Evolutionary conservation across 345 rosid species (phyloP).

Genomic region (Camelina laxa): DNA sequence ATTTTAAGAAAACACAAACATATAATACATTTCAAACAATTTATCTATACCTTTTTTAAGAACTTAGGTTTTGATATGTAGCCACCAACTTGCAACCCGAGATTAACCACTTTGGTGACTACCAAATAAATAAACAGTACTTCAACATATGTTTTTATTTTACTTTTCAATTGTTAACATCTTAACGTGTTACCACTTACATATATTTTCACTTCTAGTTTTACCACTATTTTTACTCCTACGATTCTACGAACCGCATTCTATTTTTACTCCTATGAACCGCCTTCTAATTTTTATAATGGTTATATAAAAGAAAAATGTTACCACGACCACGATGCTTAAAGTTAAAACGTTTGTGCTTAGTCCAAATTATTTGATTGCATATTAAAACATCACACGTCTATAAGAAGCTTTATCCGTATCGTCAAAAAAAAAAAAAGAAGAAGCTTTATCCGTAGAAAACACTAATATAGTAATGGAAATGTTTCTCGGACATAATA

Average conservation of each 20-base stretch:
- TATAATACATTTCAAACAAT: neutral
- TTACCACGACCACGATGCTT: neutral
- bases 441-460: too few species aligned
- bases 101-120: too few species aligned
- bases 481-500: too few species aligned
- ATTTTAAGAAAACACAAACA: neutral
- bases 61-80: neutral
- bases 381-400: neutral
- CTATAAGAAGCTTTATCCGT: neutral
- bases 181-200: neutral
- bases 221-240: neutral
- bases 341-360: neutral
- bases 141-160: neutral
- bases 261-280: too few species aligned
- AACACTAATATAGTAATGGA: too few species aligned
- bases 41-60: neutral
- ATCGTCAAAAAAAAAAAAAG: too few species aligned
- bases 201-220: too few species aligned
- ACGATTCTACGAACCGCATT: neutral
- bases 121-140: neutral
- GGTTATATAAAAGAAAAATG: neutral
- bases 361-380: neutral
- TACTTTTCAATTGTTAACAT: too few species aligned
- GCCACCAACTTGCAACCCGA: too few species aligned
- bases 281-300: too few species aligned